Evolutionary conservation across 2,329 filamentous ascomycete genomes (phyloP).

Genomic region (Cordyceps cicadae): DNA sequence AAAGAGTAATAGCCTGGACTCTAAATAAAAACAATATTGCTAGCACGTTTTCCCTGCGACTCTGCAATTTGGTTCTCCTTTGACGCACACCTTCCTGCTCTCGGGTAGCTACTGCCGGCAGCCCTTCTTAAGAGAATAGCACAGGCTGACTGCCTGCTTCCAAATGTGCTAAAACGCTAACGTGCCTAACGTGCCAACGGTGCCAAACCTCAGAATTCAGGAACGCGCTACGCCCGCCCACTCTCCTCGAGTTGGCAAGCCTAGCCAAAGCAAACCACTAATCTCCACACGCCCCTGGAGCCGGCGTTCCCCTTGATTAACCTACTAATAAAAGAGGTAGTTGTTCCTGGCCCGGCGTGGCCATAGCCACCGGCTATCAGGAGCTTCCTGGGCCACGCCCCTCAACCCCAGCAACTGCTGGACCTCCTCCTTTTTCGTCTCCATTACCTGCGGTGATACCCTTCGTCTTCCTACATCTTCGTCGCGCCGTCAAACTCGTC

Average conservation of each 20-base stretch:
- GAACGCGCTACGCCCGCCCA: neutral
- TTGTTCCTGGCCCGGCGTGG: neutral
- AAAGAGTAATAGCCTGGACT: neutral
- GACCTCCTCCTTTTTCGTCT: slow-evolving; percentile 5
- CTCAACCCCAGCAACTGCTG: neutral
- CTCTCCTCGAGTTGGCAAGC: neutral
- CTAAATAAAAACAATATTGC: neutral
- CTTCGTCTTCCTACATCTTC: slow-evolving; percentile 8
- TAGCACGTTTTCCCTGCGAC: neutral
- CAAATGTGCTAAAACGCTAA: neutral
- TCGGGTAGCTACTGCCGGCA: neutral
- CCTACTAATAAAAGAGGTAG: too few relatives aligned
- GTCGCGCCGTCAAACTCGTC: slow-evolving; percentile 26
- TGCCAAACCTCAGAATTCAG: neutral
- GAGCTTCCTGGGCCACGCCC: neutral
- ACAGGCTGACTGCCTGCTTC: neutral
- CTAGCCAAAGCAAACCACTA: neutral
- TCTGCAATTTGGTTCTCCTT: neutral
- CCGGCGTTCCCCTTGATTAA: too few relatives aligned
- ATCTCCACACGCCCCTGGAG: neutral
- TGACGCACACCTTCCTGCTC: neutral
- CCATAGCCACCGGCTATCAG: too few relatives aligned
- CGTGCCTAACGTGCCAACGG: neutral
- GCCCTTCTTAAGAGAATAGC: too few relatives aligned
- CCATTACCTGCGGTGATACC: neutral